Base-by-base conservation (phyloP, 345 rosid genomes). In the Boechera stricta region DNA sequence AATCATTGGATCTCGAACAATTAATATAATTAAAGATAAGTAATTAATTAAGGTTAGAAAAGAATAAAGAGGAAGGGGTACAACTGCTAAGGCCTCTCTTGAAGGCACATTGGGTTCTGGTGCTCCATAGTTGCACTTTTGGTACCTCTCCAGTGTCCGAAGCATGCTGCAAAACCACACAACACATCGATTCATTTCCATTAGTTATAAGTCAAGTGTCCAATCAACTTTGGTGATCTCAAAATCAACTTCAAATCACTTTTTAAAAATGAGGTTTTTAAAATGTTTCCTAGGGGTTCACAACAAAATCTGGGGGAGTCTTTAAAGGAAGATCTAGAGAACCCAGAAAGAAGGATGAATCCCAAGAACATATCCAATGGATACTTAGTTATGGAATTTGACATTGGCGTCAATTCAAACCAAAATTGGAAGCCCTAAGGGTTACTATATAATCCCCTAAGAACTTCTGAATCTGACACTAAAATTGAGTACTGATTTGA, bases 71-170 rank as follows among this genome's bases (percentile, higher is more conserved):
- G 52, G 67, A 68, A 5, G 49, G 13, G 58, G 11, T 73, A 73
- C 81, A 71, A 80, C 76, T 90, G 88, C 97, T 90, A 90, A 79
- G 75, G 97, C 92, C 79, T 92, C 98, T 77, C 93, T 90, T 62
- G 97, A 70, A 24, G 97, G 91, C 67, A 83, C 84, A 77, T 85
- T 90, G 31, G 93, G 81, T 69, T 92, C 97, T n/a, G 97, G 95
- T 49, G 95, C 97, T 81, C 95, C 98, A 83, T 92, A 92, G 86
- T 87, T 94, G 75, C 97, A 90, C 76, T 94, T 94, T 73, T 94
- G 96, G 86, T 94, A 94, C 89, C 98, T 92, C 85, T 94, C 98
- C 45, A 94, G 85, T n/a, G 98, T 92, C 76, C 89, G 75, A 74
- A 94, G 86, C 97, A 89, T 94, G 87, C 98, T 92, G 56, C 29